phyloP scores from a whole-genome alignment of 164 flowering plant species.

The Dillenia turbinata region DNA sequence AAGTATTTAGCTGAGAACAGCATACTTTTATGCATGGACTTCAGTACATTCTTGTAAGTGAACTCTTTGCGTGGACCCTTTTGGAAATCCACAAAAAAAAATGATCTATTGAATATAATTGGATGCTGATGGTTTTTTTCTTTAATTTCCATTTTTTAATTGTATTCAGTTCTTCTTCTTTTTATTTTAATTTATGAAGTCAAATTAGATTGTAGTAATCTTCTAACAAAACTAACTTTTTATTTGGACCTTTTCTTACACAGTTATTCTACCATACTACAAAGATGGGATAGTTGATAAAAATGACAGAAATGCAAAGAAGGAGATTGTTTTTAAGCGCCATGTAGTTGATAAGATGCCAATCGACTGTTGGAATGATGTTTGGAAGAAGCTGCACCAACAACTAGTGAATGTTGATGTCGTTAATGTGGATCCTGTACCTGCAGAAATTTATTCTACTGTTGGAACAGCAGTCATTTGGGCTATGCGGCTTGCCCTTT shows the following conservation, averaged over 20 bases:
- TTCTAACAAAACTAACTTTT: neutral
- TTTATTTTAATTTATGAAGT: no score
- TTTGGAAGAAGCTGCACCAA: constrained; percentile 89
- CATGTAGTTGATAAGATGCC: constrained; percentile 95
- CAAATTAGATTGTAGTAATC: no score
- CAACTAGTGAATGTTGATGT: constrained; percentile 93
- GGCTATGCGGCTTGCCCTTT: constrained; percentile 90
- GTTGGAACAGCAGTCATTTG: constrained; percentile 86
- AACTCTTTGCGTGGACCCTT: no score
- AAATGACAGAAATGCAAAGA: constrained; percentile 28
- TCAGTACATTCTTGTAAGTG: no score
- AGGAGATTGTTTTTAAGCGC: constrained; percentile 71
- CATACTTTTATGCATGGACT: no score
- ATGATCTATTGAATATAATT: no score
- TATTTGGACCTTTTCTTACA: constrained; percentile 9
- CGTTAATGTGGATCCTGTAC: constrained; percentile 55
- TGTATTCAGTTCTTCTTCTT: no score
- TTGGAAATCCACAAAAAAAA: no score
- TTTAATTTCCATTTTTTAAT: no score
- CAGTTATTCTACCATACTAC: constrained; percentile 89
- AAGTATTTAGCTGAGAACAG: no score
- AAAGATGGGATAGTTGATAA: constrained; percentile 53
- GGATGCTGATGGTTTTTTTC: no score
- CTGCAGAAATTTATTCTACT: constrained; percentile 85
- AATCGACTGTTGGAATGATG: constrained; percentile 92